phyloP scores from a whole-genome alignment of 805 yeast species.

The Candida xyloterini region DNA sequence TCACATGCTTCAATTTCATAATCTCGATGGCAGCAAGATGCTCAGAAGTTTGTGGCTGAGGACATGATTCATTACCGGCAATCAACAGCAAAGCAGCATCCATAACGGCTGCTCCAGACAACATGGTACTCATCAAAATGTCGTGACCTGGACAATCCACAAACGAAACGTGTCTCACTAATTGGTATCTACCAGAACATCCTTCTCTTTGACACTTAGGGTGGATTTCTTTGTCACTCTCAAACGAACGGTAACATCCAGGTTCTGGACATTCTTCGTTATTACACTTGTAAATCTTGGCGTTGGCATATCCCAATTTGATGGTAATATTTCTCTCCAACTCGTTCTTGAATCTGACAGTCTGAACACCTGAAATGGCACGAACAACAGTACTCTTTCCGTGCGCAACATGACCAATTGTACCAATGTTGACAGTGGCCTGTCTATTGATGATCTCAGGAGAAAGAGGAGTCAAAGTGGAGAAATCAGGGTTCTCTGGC shows the following conservation, averaged over 20 bases:
- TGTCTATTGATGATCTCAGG: slow-evolving; percentile 98
- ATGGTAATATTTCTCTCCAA: slow-evolving; percentile 98
- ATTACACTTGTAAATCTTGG: slow-evolving; percentile 93
- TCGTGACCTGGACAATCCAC: slow-evolving; percentile 99
- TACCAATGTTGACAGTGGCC: slow-evolving; percentile 98
- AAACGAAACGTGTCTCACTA: slow-evolving; percentile 94
- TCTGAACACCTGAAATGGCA: slow-evolving; percentile 98
- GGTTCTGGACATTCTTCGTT: slow-evolving; percentile 87
- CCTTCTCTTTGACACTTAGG: slow-evolving; percentile 91
- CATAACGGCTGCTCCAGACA: slow-evolving; percentile 99
- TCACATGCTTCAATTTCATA: slow-evolving; percentile 96
- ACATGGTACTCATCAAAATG: slow-evolving; percentile 99
- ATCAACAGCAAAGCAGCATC: slow-evolving; percentile 95
- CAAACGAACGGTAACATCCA: slow-evolving; percentile 90
- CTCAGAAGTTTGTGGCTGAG: slow-evolving; percentile 99
- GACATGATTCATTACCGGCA: slow-evolving; percentile 99
- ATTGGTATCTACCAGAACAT: slow-evolving; percentile 82
- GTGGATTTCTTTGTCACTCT: slow-evolving; percentile 89
- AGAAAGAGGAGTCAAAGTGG: slow-evolving; percentile 77
- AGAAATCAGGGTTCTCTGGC: slow-evolving; percentile 84
- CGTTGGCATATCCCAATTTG: slow-evolving; percentile 97
- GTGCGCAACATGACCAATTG: slow-evolving; percentile 98
- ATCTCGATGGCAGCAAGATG: slow-evolving; percentile 99
- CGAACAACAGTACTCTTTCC: slow-evolving; percentile 98
- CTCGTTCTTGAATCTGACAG: slow-evolving; percentile 98